These are phyloP conservation scores for Wallacemonas sp. DNA, from an alignment of 208 protist genomes.

Conservation along the genomic window DNA sequence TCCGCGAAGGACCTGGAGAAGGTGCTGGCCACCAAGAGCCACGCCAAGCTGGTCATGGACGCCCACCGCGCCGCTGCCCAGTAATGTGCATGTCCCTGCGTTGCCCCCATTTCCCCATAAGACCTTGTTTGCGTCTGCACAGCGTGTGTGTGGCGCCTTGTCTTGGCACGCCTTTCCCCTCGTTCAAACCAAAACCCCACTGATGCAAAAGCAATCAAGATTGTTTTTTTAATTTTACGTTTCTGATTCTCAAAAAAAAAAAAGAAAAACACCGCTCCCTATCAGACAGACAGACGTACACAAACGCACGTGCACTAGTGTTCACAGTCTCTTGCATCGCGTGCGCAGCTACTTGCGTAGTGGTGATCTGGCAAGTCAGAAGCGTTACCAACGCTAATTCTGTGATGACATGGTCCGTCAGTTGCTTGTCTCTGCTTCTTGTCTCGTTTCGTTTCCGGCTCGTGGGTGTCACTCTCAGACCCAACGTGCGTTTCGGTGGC, in stretches of 20 bases:
- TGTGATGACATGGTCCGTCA: too few relatives aligned
- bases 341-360: too few relatives aligned
- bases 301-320: background rate
- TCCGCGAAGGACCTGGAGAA: constrained; percentile 75
- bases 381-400: too few relatives aligned
- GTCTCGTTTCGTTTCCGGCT: background rate
- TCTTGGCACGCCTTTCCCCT: background rate
- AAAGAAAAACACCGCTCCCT: background rate
- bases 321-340: background rate
- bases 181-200: background rate
- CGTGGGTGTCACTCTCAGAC: background rate
- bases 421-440: too few relatives aligned
- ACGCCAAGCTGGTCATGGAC: constrained; percentile 62
- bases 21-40: constrained; percentile 49
- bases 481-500: background rate
- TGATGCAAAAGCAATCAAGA: constrained; percentile 12
- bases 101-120: background rate
- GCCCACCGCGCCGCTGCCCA: constrained; percentile 46
- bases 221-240: constrained; percentile 6
- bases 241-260: background rate
- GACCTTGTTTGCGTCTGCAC: background rate
- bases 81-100: background rate
- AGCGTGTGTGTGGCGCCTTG: background rate
- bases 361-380: too few relatives aligned
- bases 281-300: background rate